Evolutionary conservation across 352 stramenopile genomes (phyloP).

Genomic region (Globisporangium acanthophoron): DNA sequence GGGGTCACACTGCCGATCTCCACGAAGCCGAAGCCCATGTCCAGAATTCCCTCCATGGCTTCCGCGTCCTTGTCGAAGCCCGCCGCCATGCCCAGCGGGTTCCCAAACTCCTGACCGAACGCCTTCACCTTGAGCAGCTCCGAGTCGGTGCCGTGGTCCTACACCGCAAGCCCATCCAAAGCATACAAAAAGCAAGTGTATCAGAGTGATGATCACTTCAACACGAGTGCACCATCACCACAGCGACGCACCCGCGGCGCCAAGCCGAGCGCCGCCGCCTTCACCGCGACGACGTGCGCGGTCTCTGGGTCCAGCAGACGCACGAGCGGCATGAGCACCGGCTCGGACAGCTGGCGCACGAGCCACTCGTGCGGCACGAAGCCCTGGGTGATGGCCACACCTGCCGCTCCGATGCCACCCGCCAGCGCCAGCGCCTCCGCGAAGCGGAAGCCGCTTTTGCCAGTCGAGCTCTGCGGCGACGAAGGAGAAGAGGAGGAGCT

Average conservation of each 20-base stretch:
- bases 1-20: conserved; percentile 96
- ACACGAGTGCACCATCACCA: not conserved
- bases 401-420: conserved; percentile 44
- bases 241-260: conserved; percentile 39
- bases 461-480: not conserved
- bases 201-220: conserved; percentile 3
- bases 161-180: not conserved
- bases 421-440: conserved; percentile 31
- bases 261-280: conserved; percentile 67
- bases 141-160: conserved; percentile 46
- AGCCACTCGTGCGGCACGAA: conserved; percentile 73
- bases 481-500: not conserved
- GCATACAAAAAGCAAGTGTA: not conserved
- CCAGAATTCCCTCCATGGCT: conserved; percentile 90
- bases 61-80: conserved; percentile 98
- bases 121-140: conserved; percentile 44
- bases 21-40: conserved; percentile 93
- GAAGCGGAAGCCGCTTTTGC: conserved; percentile 6
- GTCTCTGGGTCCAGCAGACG: conserved; percentile 81
- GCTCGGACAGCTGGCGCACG: conserved; percentile 61
- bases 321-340: conserved; percentile 74
- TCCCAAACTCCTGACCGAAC: conserved; percentile 81
- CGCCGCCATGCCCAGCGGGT: conserved; percentile 93
- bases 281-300: conserved; percentile 81
- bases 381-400: conserved; percentile 55